Evolutionary conservation across 371 early-diverging fungal genomes (phyloP).

Genomic region (Mortierella sp.): DNA sequence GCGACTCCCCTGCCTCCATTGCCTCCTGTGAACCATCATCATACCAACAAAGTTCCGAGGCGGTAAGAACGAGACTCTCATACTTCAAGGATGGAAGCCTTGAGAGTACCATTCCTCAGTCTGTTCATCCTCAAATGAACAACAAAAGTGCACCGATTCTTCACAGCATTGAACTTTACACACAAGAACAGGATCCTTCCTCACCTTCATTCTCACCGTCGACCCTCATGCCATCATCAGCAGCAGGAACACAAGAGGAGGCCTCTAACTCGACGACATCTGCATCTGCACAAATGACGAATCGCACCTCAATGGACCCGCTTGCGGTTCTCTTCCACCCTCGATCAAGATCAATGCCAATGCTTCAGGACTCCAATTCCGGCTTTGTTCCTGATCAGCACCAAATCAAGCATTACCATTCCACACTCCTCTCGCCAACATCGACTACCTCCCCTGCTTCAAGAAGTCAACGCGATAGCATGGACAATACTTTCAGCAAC

Average conservation of each 20-base stretch:
- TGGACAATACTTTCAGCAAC: neutral
- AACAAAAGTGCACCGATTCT: neutral
- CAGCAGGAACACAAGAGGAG: neutral
- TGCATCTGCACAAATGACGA: neutral
- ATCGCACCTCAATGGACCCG: slow-evolving; percentile 4
- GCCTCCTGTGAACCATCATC: slow-evolving; percentile 19
- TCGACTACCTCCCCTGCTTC: neutral
- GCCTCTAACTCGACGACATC: neutral
- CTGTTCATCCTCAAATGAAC: neutral
- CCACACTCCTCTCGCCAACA: neutral
- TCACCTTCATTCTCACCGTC: neutral
- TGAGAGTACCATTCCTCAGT: neutral
- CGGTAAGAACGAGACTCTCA: neutral
- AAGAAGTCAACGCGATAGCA: neutral
- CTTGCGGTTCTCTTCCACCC: slow-evolving; percentile 18
- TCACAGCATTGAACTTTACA: neutral
- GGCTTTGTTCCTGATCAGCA: neutral
- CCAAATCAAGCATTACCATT: neutral
- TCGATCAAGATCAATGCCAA: slow-evolving; percentile 29
- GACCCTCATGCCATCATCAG: neutral
- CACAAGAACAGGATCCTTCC: neutral
- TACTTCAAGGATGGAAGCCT: neutral
- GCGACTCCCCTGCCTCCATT: neutral
- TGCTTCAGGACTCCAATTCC: slow-evolving; percentile 2
- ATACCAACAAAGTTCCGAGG: slow-evolving; percentile 15